A percentile compares a stretch with the other conserved stretches of the same genome.
Conservation (phyloP, 2,329 filamentous ascomycete genomes). For the Ophiostoma ulmi region DNA sequence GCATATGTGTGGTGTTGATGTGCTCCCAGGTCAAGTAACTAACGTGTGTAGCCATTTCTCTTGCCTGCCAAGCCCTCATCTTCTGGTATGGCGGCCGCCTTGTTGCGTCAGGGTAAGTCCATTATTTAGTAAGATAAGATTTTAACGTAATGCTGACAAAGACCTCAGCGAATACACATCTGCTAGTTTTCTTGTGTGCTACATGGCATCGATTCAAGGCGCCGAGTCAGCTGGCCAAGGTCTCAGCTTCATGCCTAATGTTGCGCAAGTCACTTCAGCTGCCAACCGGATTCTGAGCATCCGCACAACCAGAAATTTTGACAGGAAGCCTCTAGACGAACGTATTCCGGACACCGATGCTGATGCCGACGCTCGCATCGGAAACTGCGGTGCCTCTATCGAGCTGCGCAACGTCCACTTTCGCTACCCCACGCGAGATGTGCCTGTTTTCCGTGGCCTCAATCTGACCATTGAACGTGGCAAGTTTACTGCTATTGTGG, state of each 20-base stretch:
- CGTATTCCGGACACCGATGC: conserved; percentile 45
- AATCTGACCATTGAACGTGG: conserved; percentile 62
- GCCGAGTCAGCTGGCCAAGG: conserved; percentile 63
- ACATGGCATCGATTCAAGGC: conserved; percentile 62
- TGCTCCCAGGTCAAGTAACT: not conserved
- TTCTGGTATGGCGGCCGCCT: not conserved
- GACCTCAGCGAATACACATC: conserved; percentile 49
- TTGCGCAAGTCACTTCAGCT: conserved; percentile 54
- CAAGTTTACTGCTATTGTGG: conserved; percentile 66
- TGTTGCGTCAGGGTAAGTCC: not conserved
- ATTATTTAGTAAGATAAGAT: not conserved
- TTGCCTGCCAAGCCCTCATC: not conserved
- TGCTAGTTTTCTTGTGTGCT: conserved; percentile 51
- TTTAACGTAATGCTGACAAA: not conserved
- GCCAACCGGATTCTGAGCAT: conserved; percentile 56
- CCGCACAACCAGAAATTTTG: conserved; percentile 34
- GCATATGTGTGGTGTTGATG: not conserved
- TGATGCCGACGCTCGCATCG: conserved; percentile 9
- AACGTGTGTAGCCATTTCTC: not conserved
- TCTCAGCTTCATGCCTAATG: conserved; percentile 62
- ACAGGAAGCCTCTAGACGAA: not conserved
- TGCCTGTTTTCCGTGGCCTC: conserved; percentile 55
- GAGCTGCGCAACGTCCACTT: conserved; percentile 55
- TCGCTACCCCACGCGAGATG: conserved; percentile 54
- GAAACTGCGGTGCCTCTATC: conserved; percentile 41